phyloP scores from a whole-genome alignment of 2,329 filamentous ascomycete species.

The Plectosphaerella sp. region DNA sequence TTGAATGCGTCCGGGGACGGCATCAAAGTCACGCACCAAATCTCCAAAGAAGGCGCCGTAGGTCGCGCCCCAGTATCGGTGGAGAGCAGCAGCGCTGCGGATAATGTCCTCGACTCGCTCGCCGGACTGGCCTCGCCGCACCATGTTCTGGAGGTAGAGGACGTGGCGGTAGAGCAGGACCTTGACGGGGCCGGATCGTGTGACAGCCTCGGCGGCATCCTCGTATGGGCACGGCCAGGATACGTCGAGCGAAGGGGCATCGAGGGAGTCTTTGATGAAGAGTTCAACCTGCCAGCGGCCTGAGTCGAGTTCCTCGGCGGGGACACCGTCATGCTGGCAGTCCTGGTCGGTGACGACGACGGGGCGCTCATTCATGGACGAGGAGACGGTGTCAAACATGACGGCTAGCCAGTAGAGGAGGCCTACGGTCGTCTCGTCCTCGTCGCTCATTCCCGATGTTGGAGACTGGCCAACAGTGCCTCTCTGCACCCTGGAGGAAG shows the following conservation, averaged over 20 bases:
- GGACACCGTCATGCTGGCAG: slow-evolving; percentile 28
- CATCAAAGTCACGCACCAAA: slow-evolving; percentile 42
- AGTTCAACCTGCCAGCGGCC: slow-evolving; percentile 25
- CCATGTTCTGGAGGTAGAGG: slow-evolving; percentile 47
- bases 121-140: slow-evolving; percentile 31
- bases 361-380: slow-evolving; percentile 40
- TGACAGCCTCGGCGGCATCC: slow-evolving; percentile 42
- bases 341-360: slow-evolving; percentile 34
- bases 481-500: slow-evolving; percentile 3
- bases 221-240: slow-evolving; percentile 52
- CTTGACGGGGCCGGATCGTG: slow-evolving; percentile 52
- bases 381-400: slow-evolving; percentile 55
- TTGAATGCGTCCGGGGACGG: slow-evolving; percentile 47
- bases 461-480: background rate
- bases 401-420: slow-evolving; percentile 54
- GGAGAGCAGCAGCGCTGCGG: slow-evolving; percentile 40
- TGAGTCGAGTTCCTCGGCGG: slow-evolving; percentile 7
- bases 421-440: slow-evolving; percentile 39
- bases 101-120: slow-evolving; percentile 43
- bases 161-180: slow-evolving; percentile 54
- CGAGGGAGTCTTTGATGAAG: slow-evolving; percentile 27
- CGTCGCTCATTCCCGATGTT: slow-evolving; percentile 4
- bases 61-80: slow-evolving; percentile 49
- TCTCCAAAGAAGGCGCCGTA: slow-evolving; percentile 49
- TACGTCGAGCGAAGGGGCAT: slow-evolving; percentile 17